These are phyloP conservation scores for Penicillium diatomitis DNA, from an alignment of 495 filamentous ascomycete species.

Conservation along the genomic window DNA sequence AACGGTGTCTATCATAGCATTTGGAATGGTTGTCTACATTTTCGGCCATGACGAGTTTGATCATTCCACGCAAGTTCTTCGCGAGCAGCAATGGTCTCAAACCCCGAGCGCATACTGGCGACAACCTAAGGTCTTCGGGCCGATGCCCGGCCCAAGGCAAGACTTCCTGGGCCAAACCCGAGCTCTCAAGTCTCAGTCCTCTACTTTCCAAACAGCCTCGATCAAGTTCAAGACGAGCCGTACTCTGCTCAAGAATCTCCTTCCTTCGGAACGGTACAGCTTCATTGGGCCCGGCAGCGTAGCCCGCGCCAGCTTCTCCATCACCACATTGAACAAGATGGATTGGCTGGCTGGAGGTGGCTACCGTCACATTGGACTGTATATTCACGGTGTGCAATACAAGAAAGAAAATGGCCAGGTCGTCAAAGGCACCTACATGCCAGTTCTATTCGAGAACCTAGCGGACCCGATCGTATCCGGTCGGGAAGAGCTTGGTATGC, in stretches of 20 bases:
- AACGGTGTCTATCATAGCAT: constrained; percentile 22
- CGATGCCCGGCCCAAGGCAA: constrained; percentile 46
- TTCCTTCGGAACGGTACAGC: constrained; percentile 32
- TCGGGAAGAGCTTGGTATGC: constrained; percentile 48
- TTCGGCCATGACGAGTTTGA: constrained; percentile 54
- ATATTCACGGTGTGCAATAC: constrained; percentile 50
- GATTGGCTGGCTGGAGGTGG: constrained; percentile 47
- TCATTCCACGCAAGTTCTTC: constrained; percentile 40
- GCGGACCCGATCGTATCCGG: constrained; percentile 45
- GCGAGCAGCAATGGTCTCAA: constrained; percentile 34
- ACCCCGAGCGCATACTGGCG: constrained; percentile 38
- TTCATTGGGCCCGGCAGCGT: constrained; percentile 42
- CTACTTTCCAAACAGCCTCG: constrained; percentile 41
- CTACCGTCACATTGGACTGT: constrained; percentile 47
- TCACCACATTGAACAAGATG: constrained; percentile 41
- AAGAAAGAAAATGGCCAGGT: constrained; percentile 37
- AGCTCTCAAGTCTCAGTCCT: constrained; percentile 15
- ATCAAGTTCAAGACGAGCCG: constrained; percentile 50
- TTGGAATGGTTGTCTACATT: constrained; percentile 43
- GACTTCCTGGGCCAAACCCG: constrained; percentile 20
- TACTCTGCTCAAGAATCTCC: constrained; percentile 48
- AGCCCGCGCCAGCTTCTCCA: constrained; percentile 40
- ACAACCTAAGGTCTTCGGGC: constrained; percentile 48
- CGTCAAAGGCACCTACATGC: constrained; percentile 42
- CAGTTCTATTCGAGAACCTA: constrained; percentile 45